Base-by-base conservation (phyloP, 148 eudicot genomes). In the Rhododendron ovatum region DNA sequence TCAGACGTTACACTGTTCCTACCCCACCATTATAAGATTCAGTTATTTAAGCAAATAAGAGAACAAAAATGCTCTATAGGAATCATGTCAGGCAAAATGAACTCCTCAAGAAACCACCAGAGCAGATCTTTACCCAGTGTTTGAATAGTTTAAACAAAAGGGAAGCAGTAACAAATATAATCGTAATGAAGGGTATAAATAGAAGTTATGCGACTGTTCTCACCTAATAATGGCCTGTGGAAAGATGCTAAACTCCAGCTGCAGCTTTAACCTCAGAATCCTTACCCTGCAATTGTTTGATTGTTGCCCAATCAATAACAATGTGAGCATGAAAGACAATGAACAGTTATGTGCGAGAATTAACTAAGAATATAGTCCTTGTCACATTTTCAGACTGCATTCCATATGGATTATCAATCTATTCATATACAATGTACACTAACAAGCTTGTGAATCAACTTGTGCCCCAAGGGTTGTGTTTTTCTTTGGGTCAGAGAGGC, bases 191-290 rank as follows among this genome's bases (percentile, higher is more conserved):
- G 18, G 15, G 35, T 7, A 14, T 50, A 55, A 39, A 9, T 51
- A 50, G 28, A 47, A 83, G 18, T 50, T 41, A 37, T 51, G 79
- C 57, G 50, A 78, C 17, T 59, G 69, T 37, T 50, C 87, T 87
- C 63, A 89, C 89, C 89, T 71, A 85, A 87, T 80, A 74, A 35
- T 13, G 50, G 82, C 35, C 24, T 37, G 30, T 8, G 11, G 30
- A 69, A 71, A 17, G 24, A 33, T n/a, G 80, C 90, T 90, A 95
- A 86, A 93, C 92, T 82, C 95, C 91, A 24, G 98, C 96, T 43
- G 92, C 91, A 88, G 95, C 91, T 92, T 91, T 88, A 82, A 65
- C 88, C 89, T 88, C 89, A 41, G 93, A 75, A 89, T 89, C 98
- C 82, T 87, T 91, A 71, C 90, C 96, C 96, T 93, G 92, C 84